Percentiles rank a stretch among this genome's conserved stretches.
Conservation (phyloP, 129 eudicot species). For the Deinandra increscens region DNA sequence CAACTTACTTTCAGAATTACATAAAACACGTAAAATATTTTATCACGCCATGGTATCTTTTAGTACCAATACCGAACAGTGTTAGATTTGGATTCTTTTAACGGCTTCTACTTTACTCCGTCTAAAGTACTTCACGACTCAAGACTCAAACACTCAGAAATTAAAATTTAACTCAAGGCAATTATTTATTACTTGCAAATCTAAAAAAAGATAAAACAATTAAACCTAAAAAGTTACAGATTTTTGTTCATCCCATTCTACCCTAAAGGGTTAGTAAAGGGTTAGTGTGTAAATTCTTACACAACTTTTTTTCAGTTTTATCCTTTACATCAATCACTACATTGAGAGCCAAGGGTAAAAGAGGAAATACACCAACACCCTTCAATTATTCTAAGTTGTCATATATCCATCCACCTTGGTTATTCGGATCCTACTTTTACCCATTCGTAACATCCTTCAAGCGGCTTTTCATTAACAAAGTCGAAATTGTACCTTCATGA, state of each 20-base stretch:
- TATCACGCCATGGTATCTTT: no score
- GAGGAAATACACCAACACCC: slow-evolving; percentile 26
- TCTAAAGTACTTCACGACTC: no score
- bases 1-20: no score
- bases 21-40: no score
- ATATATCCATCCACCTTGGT: slow-evolving; percentile 27
- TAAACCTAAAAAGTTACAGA: slow-evolving; percentile 29
- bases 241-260: slow-evolving; percentile 31
- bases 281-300: slow-evolving; percentile 41
- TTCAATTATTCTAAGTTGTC: slow-evolving; percentile 24
- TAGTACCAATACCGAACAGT: no score
- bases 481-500: slow-evolving; percentile 85
- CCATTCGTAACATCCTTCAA: slow-evolving; percentile 92
- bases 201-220: slow-evolving; percentile 33
- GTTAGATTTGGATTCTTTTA: no score
- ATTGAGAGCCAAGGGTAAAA: slow-evolving; percentile 21
- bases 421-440: slow-evolving; percentile 49
- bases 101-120: no score
- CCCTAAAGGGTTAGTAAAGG: slow-evolving; percentile 35
- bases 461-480: slow-evolving; percentile 64
- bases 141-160: not conserved
- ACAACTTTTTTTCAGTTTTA: slow-evolving; percentile 33
- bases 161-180: slow-evolving; percentile 1
- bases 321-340: slow-evolving; percentile 25
- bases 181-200: slow-evolving; percentile 36